These are phyloP conservation scores for Cystofilobasidium ferigula DNA, from an alignment of 768 basidiomycete genomes.

Conservation along the genomic window DNA sequence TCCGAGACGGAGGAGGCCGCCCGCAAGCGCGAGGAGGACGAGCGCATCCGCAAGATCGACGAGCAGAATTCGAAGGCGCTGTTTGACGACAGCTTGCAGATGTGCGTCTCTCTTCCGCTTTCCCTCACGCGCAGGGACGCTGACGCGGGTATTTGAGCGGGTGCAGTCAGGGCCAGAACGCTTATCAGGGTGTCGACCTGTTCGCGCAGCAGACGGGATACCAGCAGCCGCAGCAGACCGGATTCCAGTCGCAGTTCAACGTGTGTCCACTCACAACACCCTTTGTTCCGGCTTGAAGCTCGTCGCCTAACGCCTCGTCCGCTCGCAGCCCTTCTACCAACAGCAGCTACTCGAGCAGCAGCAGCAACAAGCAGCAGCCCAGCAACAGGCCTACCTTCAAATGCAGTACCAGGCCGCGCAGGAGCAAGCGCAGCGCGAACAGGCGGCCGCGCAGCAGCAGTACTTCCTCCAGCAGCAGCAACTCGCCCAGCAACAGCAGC, in stretches of 20 bases:
- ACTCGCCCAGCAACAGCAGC: constrained; percentile 31
- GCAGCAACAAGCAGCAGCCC: constrained; percentile 43
- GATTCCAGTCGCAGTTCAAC: constrained; percentile 66
- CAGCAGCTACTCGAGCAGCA: constrained; percentile 61
- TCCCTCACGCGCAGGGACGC: not conserved
- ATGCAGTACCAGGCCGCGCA: constrained; percentile 29
- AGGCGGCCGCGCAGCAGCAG: constrained; percentile 22
- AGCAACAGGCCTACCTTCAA: constrained; percentile 44
- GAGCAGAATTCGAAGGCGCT: constrained; percentile 61
- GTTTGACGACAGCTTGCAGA: constrained; percentile 75
- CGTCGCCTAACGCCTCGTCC: not conserved
- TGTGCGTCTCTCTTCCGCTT: constrained; percentile 48
- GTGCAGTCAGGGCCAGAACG: constrained; percentile 29
- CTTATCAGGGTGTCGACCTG: constrained; percentile 38
- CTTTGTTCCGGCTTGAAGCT: not conserved
- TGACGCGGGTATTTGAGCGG: not conserved
- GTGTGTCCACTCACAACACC: constrained; percentile 29
- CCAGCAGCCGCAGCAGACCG: constrained; percentile 39
- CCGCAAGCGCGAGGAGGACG: constrained; percentile 69
- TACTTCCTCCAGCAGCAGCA: constrained; percentile 30
- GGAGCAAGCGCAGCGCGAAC: constrained; percentile 24
- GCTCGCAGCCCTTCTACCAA: constrained; percentile 28
- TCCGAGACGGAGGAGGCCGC: constrained; percentile 83
- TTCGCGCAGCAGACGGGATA: constrained; percentile 47
- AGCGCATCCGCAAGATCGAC: constrained; percentile 57